Evolutionary conservation across 2,329 filamentous ascomycete genomes (phyloP), one percentile per base, ranked within the genome.

Genomic region (Trichoderma aggressivum): DNA sequence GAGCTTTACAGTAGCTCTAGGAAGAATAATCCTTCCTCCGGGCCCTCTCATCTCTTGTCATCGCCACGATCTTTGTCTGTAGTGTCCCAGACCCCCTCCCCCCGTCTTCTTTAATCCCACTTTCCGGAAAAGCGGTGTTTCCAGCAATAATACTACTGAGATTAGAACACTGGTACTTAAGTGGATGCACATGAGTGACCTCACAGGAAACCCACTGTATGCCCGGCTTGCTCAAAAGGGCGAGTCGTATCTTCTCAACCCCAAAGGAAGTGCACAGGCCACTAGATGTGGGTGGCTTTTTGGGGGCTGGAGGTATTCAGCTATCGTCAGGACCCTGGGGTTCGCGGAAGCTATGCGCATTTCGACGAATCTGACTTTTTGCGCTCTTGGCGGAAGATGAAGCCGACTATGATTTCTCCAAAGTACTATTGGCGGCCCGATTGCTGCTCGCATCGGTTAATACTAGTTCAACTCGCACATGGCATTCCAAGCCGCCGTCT

Each of bases 151-250:
- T 8, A 83, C 97, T 43, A 94, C 94, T 16, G 92, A 91, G 2
- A 88, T 90, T 28, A 94, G 94, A 28, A 93, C 92, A 1, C 82
- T 97, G 36, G 89, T 95, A 0, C 85, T 97, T 1, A 94, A 97
- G 82, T 97, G 93, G 93, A 92, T 91, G 3, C 91, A 87, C 8
- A 86, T 97, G 7, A 91, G 91, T 43, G 93, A 97, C 78, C 80
- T 97, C 65, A 91, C 90, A 0, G 90, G 90, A 0, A 85, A 94
- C 76, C 72, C 80, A 0, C 86, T 86, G 28, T 97, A 96, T 77
- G 91, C 85, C 3, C 74, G 86, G 7, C 83, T 97, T 3, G 86
- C 87, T 5, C 88, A 93, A 73, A 89, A 85, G 72, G 93, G 86
- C 16, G 88, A 97, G 80, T 84, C 84, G 0, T 91, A 93, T 76